Base-by-base conservation (phyloP, 768 basidiomycete genomes). In the Boletus patriciae region DNA sequence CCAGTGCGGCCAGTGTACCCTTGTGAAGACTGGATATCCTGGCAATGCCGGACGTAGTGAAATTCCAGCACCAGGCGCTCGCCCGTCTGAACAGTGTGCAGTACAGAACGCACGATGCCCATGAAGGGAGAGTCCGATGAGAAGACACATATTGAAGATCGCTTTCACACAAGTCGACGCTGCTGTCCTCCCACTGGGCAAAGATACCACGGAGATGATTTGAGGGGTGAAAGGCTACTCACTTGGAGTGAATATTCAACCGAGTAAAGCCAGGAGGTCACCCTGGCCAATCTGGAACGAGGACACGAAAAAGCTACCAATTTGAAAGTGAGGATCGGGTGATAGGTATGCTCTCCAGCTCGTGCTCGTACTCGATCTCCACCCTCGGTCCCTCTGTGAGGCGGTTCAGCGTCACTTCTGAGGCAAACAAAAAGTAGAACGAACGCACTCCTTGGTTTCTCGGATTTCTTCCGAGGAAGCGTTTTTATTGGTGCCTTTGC, bases 351-450 rank as follows among this genome's bases (percentile, higher is more conserved):
- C 80, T 86, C 68, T 88, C 92, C 73, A 89, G 79, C 76, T 97
- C 95, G 70, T 92, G 85, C 72, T 98, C 95, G 84, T 97, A 97
- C 73, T 98, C 96, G 66, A 98, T 88, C 70, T 98, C 92, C 67
- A 98, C 88, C 61, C 87, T 80, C 15, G 93, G 88, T 19, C 86
- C 90, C 66, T 80, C 87, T 87, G 70, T 11, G 58, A 48, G 43
- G 40, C 40, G 44, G 41, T 33, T 70, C 45, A 70, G 62, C 43
- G 44, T 55, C 44, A 46, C 25, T 57, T 25, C 3, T 33, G 21
- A 46, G 33, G 21, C 3, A 46, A 42, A 44, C n/a, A n/a, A 48
- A 46, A 7, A n/a, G 15, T 6, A 47, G 27, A 45, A 37, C 27
- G 21, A 52, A 78, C 82, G 62, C 69, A 84, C 86, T 82, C 63